Conservation (phyloP, 2,329 filamentous ascomycete species). For the Cadophora sp. region DNA sequence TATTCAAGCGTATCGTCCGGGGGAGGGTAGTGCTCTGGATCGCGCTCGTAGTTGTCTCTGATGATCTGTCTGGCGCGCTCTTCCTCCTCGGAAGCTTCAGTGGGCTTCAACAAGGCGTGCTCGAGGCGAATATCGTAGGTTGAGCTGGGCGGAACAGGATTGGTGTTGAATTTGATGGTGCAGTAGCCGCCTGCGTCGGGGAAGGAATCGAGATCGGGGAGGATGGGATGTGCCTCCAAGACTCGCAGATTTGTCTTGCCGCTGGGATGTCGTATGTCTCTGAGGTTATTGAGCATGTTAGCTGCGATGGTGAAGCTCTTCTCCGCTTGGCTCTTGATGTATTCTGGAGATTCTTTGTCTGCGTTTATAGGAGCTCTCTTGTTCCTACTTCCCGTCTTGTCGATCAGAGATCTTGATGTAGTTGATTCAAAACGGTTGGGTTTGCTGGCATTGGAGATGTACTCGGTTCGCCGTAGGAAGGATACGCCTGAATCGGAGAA, state of each 20-base stretch:
- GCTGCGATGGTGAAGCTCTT: conserved; percentile 64
- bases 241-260: conserved; percentile 60
- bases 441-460: conserved; percentile 72
- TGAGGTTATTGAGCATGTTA: conserved; percentile 59
- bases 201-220: conserved; percentile 73
- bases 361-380: conserved; percentile 54
- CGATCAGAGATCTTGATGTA: conserved; percentile 58
- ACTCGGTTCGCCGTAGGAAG: conserved; percentile 95
- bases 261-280: conserved; percentile 61
- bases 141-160: conserved; percentile 60
- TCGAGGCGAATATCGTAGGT: conserved; percentile 67
- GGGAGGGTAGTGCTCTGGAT: conserved; percentile 61
- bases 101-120: conserved; percentile 65
- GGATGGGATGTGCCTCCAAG: conserved; percentile 64
- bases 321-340: conserved; percentile 72
- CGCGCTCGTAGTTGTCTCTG: conserved; percentile 61
- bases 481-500: conserved; percentile 80
- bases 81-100: conserved; percentile 61
- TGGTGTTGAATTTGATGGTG: conserved; percentile 71
- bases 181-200: conserved; percentile 74
- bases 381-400: conserved; percentile 45
- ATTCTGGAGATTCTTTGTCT: conserved; percentile 67
- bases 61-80: conserved; percentile 54
- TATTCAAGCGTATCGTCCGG: conserved; percentile 68
- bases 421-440: conserved; percentile 58